A percentile compares a stretch with the other conserved stretches of the same genome.
These are phyloP conservation scores for Bruguiera hainesii DNA, from an alignment of 441 rosid genomes.

Conservation along the genomic window DNA sequence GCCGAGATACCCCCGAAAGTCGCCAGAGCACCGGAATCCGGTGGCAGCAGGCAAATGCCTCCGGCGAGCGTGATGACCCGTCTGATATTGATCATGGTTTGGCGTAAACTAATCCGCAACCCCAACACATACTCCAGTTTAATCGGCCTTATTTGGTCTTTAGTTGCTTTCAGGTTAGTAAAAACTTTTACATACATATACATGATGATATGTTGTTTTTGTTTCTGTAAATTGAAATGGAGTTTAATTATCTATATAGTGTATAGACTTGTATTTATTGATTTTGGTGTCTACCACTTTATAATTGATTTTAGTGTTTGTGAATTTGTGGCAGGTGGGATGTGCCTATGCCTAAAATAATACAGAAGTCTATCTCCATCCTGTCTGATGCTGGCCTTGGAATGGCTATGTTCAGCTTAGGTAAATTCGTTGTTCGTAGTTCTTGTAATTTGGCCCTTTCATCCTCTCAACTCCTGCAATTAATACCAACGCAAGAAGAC, in stretches of 20 bases:
- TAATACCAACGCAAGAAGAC: no score
- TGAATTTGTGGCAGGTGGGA: conserved; percentile 60
- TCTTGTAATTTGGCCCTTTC: neutral
- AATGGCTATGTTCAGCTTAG: conserved; percentile 99
- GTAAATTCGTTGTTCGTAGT: conserved; percentile 40
- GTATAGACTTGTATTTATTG: no score
- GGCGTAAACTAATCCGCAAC: conserved; percentile 93
- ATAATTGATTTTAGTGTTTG: conserved; percentile 10
- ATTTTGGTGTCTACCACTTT: neutral
- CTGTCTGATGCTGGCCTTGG: conserved; percentile 99
- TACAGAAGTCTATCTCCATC: conserved; percentile 86
- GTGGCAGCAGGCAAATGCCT: conserved; percentile 66
- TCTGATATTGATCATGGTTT: conserved; percentile 92
- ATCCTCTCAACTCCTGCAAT: no score
- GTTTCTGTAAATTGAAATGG: no score
- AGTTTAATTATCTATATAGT: no score
- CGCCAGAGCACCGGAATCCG: conserved; percentile 36
- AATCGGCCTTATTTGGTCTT: conserved; percentile 89
- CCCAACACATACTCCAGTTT: conserved; percentile 96
- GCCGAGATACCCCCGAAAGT: conserved; percentile 60
- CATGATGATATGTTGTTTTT: no score
- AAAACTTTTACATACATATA: no score
- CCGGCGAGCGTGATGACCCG: conserved; percentile 99
- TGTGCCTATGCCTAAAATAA: conserved; percentile 79
- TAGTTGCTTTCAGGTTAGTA: conserved; percentile 54